These are phyloP conservation scores for Verticillium albo-atrum DNA, from an alignment of 2,329 filamentous ascomycete species.

Conservation along the genomic window DNA sequence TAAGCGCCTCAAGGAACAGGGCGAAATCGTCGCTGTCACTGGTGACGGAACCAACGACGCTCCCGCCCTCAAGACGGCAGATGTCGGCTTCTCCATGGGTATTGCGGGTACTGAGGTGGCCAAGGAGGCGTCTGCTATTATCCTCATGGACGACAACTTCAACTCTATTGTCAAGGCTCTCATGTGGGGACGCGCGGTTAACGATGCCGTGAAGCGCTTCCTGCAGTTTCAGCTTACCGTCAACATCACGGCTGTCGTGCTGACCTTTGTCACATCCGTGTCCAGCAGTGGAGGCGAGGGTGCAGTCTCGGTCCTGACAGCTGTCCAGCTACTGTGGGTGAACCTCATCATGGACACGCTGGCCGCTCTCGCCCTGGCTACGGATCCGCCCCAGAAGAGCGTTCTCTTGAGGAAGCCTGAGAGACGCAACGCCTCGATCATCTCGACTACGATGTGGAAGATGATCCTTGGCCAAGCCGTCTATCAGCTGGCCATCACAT, in stretches of 20 bases:
- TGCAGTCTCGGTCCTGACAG: constrained; percentile 75
- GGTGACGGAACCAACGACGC: constrained; percentile 83
- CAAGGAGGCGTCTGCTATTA: constrained; percentile 80
- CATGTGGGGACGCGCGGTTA: constrained; percentile 75
- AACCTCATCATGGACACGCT: constrained; percentile 98
- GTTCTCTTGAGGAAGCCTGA: constrained; percentile 73
- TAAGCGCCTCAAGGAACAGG: constrained; percentile 64
- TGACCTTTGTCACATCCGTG: constrained; percentile 86
- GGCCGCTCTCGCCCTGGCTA: constrained; percentile 81
- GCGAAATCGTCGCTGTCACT: constrained; percentile 77
- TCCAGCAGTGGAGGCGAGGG: constrained; percentile 40
- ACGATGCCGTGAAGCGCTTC: constrained; percentile 74
- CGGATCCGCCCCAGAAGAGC: constrained; percentile 79
- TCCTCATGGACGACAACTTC: constrained; percentile 86
- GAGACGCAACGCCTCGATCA: constrained; percentile 54
- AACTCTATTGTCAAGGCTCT: constrained; percentile 80
- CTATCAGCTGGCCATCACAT: constrained; percentile 77
- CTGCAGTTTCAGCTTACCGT: constrained; percentile 77
- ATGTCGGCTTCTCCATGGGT: constrained; percentile 84
- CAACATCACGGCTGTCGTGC: constrained; percentile 83
- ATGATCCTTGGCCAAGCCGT: constrained; percentile 94
- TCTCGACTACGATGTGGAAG: constrained; percentile 96
- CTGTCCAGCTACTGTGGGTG: constrained; percentile 92
- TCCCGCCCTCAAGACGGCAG: constrained; percentile 73
- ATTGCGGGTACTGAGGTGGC: constrained; percentile 80